Conservation (phyloP, 441 rosid genomes). For the Raphanus hybrid region DNA sequence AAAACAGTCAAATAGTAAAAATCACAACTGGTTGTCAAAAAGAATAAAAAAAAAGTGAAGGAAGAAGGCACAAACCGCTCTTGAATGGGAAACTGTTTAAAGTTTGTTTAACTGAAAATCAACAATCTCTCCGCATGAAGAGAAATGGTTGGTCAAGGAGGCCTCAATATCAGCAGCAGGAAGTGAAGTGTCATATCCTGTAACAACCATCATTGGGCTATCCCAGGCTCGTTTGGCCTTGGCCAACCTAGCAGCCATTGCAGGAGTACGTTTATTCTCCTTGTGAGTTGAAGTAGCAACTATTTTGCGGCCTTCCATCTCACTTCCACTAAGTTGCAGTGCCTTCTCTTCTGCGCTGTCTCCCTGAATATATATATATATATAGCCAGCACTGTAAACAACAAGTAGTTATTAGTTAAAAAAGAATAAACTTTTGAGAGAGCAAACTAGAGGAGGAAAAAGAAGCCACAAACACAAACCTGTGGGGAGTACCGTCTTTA, state of each 20-base stretch:
- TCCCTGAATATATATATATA: not conserved
- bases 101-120: not conserved
- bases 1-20: not conserved
- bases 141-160: constrained; percentile 1
- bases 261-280: not conserved
- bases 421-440: not conserved
- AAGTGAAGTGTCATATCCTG: not conserved
- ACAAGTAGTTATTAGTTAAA: not conserved
- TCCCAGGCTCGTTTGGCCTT: not conserved
- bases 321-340: not conserved
- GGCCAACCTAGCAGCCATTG: not conserved
- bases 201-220: not conserved
- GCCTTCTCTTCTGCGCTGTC: not conserved
- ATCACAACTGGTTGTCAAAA: no score
- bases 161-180: not conserved
- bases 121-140: not conserved
- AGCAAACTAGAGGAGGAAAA: no score
- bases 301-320: not conserved
- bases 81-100: not conserved
- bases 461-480: no score
- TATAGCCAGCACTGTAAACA: not conserved
- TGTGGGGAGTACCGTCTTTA: not conserved
- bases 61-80: not conserved
- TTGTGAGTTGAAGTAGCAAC: not conserved
- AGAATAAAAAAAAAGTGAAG: not conserved